A percentile compares a stretch with the other conserved stretches of the same genome.
Evolutionary conservation across 2,329 filamentous ascomycete species (phyloP).

Genomic region (Incumbomyces lentus): DNA sequence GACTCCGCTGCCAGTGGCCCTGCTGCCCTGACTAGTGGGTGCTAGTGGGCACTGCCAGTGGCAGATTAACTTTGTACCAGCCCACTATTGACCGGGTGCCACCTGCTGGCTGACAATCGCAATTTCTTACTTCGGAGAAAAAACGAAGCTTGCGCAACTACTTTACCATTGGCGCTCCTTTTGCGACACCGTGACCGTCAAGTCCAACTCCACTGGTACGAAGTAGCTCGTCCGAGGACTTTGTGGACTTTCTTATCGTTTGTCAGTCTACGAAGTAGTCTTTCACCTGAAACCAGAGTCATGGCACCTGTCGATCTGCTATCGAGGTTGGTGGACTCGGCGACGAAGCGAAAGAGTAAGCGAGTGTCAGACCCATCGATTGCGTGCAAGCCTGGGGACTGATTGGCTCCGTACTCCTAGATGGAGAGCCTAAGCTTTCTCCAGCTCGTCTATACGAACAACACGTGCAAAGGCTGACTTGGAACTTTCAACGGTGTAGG

Average conservation of each 20-base stretch:
- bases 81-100: too few relatives aligned
- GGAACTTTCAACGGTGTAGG: slow-evolving; percentile 19
- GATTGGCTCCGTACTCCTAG: background rate
- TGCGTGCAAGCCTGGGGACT: too few relatives aligned
- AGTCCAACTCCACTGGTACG: too few relatives aligned
- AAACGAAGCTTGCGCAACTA: background rate
- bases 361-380: background rate
- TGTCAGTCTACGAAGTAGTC: too few relatives aligned
- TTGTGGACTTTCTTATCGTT: too few relatives aligned
- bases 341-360: slow-evolving; percentile 4
- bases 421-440: background rate
- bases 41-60: too few relatives aligned
- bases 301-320: slow-evolving; percentile 5
- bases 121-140: slow-evolving; percentile 1
- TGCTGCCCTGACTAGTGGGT: too few relatives aligned
- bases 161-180: slow-evolving; percentile 3
- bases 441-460: background rate
- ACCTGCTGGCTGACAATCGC: background rate
- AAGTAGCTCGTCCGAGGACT: too few relatives aligned
- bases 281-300: background rate
- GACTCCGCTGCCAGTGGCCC: too few relatives aligned
- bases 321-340: slow-evolving; percentile 5
- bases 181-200: background rate
- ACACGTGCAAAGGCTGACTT: slow-evolving; percentile 2
- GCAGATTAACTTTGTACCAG: too few relatives aligned